Conservation (phyloP, 139 green algal species). For the Haematococcus lacustris region DNA sequence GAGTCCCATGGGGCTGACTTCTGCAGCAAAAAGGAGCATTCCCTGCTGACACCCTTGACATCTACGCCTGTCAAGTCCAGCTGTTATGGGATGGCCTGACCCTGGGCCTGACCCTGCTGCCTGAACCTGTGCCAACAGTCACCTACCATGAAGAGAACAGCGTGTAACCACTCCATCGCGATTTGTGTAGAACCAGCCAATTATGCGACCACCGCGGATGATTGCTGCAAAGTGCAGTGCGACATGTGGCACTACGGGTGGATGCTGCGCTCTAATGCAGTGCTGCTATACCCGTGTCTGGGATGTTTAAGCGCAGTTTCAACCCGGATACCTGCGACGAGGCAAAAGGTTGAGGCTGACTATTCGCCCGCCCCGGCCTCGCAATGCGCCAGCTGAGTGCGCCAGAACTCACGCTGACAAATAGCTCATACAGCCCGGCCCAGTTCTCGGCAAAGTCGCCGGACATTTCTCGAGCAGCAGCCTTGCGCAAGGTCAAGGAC, state of each 20-base stretch:
- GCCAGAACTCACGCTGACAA: slow-evolving; percentile 16
- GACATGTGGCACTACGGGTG: no score
- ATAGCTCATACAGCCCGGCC: slow-evolving; percentile 15
- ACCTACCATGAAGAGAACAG: slow-evolving; percentile 9
- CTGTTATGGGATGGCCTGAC: no score
- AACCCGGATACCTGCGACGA: slow-evolving; percentile 14
- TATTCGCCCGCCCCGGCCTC: not conserved
- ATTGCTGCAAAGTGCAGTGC: slow-evolving; percentile 12
- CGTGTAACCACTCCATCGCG: slow-evolving; percentile 9
- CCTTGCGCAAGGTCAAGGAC: no score
- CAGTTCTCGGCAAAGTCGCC: slow-evolving; percentile 21
- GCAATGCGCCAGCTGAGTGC: not conserved
- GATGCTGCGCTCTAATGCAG: no score
- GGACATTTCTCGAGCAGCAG: no score
- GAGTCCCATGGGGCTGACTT: no score
- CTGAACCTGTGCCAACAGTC: no score
- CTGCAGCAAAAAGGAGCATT: no score
- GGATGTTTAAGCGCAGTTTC: slow-evolving; percentile 18
- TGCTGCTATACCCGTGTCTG: slow-evolving; percentile 10
- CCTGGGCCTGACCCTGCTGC: no score
- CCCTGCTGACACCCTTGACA: no score
- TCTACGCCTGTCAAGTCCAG: no score
- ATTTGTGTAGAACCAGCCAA: slow-evolving; percentile 19
- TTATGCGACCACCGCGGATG: slow-evolving; percentile 7
- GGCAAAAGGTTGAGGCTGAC: not conserved